phyloP scores from a whole-genome alignment of 805 yeast genomes.

The Naumovozyma dairenensis region DNA sequence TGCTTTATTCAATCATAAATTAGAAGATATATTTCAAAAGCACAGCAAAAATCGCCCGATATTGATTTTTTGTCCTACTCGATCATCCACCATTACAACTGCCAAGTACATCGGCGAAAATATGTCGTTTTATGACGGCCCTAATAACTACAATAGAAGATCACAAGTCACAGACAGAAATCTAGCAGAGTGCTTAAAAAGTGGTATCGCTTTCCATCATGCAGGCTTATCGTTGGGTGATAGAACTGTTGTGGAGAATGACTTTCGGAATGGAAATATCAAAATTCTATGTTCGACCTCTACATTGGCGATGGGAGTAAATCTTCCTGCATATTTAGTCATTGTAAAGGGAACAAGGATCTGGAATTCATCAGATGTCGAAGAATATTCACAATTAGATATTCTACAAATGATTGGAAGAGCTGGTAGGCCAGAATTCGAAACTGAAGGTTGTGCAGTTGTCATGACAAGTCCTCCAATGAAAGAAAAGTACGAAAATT shows the following conservation, averaged over 20 bases:
- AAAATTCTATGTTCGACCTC: slow-evolving; percentile 46
- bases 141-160: not conserved
- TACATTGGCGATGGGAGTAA: slow-evolving; percentile 52
- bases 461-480: slow-evolving; percentile 35
- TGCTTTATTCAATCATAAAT: slow-evolving; percentile 32
- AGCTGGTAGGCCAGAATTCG: slow-evolving; percentile 55
- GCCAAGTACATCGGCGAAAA: slow-evolving; percentile 30
- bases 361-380: slow-evolving; percentile 41
- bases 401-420: slow-evolving; percentile 56
- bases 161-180: slow-evolving; percentile 7
- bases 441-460: slow-evolving; percentile 38
- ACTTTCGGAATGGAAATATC: slow-evolving; percentile 35
- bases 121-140: slow-evolving; percentile 1
- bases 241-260: slow-evolving; percentile 36
- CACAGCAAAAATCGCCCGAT: slow-evolving; percentile 37
- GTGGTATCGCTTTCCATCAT: slow-evolving; percentile 47
- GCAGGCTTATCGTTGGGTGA: slow-evolving; percentile 46
- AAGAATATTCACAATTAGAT: slow-evolving; percentile 47
- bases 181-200: slow-evolving; percentile 8
- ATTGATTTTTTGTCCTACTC: slow-evolving; percentile 44
- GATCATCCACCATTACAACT: slow-evolving; percentile 38
- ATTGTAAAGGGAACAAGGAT: slow-evolving; percentile 54
- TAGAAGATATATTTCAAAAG: slow-evolving; percentile 31
- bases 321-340: slow-evolving; percentile 51
- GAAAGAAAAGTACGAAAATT: slow-evolving; percentile 32